A percentile compares a stretch with the other conserved stretches of the same genome.
Evolutionary conservation across 352 stramenopile genomes (phyloP).

Genomic region (Globisporangium recalcitrans): DNA sequence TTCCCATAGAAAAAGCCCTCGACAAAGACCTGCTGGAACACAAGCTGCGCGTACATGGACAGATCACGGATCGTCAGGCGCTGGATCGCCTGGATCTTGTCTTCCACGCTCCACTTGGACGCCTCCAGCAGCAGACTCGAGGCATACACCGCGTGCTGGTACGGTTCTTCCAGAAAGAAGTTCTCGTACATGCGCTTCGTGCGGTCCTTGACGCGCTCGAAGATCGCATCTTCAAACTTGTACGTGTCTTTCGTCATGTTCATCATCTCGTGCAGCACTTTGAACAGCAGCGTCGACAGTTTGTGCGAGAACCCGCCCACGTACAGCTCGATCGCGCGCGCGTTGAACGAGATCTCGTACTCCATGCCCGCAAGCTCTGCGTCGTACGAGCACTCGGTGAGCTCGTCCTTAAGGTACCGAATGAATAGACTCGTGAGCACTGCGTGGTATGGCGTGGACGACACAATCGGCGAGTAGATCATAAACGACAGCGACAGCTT

Average conservation of each 20-base stretch:
- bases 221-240: conserved; percentile 55
- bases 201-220: conserved; percentile 83
- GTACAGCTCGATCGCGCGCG: conserved; percentile 69
- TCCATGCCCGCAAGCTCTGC: conserved; percentile 73
- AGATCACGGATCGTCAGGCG: conserved; percentile 51
- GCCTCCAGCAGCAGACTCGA: conserved; percentile 71
- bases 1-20: conserved; percentile 78
- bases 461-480: conserved; percentile 57
- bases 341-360: conserved; percentile 64
- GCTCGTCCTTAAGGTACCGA: conserved; percentile 74
- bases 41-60: conserved; percentile 33
- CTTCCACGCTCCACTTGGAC: conserved; percentile 74
- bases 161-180: conserved; percentile 87
- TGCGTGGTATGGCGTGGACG: conserved; percentile 50
- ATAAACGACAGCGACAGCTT: conserved; percentile 86
- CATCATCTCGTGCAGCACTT: conserved; percentile 55
- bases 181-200: conserved; percentile 83
- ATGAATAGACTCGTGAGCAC: conserved; percentile 76
- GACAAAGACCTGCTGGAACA: conserved; percentile 72
- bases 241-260: conserved; percentile 46
- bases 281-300: conserved; percentile 68
- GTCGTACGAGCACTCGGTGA: conserved; percentile 80
- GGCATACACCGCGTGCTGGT: conserved; percentile 87
- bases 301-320: conserved; percentile 90
- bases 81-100: conserved; percentile 78